These are phyloP conservation scores for Umbilicaria muhlenbergii DNA, from an alignment of 495 filamentous ascomycete species.

Conservation along the genomic window DNA sequence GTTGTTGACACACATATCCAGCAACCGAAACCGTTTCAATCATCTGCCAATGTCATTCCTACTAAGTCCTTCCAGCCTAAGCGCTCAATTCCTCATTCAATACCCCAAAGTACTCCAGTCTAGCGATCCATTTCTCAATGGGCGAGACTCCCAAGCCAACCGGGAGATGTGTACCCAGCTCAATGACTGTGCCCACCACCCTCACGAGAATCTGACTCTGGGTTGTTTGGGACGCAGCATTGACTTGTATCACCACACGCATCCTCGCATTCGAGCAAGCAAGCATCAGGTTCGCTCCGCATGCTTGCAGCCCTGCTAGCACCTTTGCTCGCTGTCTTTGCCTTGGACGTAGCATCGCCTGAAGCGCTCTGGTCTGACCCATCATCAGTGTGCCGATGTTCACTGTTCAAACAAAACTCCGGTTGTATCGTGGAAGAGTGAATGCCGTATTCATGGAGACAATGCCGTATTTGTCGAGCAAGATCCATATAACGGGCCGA, in stretches of 20 bases:
- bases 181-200: constrained; percentile 5
- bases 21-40: no score
- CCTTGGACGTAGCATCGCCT: constrained; percentile 17
- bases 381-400: constrained; percentile 21
- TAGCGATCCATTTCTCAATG: no score
- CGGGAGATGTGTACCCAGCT: background rate
- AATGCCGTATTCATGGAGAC: constrained; percentile 89
- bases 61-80: no score
- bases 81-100: no score
- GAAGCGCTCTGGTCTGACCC: constrained; percentile 12
- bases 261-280: constrained; percentile 76
- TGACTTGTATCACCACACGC: constrained; percentile 53
- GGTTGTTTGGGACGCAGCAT: constrained; percentile 42
- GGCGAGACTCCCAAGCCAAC: background rate
- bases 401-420: constrained; percentile 58
- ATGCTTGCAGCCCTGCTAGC: constrained; percentile 34
- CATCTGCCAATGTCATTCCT: no score
- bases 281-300: constrained; percentile 39
- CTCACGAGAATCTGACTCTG: constrained; percentile 4
- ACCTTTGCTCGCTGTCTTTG: constrained; percentile 14
- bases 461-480: constrained; percentile 59
- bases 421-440: constrained; percentile 98
- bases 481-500: constrained; percentile 80
- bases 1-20: no score
- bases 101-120: no score